phyloP scores from a whole-genome alignment of 164 flowering plant species.

The Echeveria elegans region DNA sequence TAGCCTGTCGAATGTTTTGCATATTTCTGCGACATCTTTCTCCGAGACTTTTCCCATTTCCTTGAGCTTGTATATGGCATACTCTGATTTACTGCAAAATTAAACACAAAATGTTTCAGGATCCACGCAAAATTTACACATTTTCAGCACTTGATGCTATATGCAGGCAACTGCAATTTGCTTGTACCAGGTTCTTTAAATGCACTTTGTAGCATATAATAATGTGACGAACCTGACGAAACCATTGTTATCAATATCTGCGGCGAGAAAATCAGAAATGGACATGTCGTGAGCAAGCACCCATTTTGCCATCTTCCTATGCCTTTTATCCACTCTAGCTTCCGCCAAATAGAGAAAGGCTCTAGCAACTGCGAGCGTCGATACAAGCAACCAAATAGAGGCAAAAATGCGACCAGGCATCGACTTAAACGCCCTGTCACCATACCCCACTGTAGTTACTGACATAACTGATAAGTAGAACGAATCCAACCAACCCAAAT shows the following conservation, averaged over 20 bases:
- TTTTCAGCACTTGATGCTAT: too few relatives aligned
- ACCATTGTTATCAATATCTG: constrained; percentile 90
- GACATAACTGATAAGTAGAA: constrained; percentile 96
- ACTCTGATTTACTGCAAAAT: constrained; percentile 64
- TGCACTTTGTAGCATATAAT: neutral
- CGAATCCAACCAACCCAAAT: constrained; percentile 74
- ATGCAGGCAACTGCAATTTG: too few relatives aligned
- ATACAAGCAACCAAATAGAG: constrained; percentile 84
- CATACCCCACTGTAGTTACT: constrained; percentile 94
- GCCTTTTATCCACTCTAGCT: constrained; percentile 85
- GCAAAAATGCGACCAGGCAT: constrained; percentile 76
- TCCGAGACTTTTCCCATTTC: constrained; percentile 73
- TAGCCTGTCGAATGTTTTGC: constrained; percentile 54
- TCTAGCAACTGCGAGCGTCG: constrained; percentile 88
- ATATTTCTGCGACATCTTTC: constrained; percentile 53
- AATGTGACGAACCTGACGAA: constrained; percentile 52
- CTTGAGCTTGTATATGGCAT: constrained; percentile 73
- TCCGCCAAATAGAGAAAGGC: constrained; percentile 89
- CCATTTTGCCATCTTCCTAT: constrained; percentile 77
- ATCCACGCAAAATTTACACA: neutral
- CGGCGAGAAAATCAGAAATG: constrained; percentile 76
- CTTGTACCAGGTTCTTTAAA: neutral
- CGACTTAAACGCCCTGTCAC: constrained; percentile 67
- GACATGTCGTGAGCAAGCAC: constrained; percentile 86
- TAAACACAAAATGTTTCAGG: neutral